A percentile compares a stretch with the other conserved stretches of the same genome.
phyloP scores from a whole-genome alignment of 306 rosid genomes.

The Benincasa hispida region DNA sequence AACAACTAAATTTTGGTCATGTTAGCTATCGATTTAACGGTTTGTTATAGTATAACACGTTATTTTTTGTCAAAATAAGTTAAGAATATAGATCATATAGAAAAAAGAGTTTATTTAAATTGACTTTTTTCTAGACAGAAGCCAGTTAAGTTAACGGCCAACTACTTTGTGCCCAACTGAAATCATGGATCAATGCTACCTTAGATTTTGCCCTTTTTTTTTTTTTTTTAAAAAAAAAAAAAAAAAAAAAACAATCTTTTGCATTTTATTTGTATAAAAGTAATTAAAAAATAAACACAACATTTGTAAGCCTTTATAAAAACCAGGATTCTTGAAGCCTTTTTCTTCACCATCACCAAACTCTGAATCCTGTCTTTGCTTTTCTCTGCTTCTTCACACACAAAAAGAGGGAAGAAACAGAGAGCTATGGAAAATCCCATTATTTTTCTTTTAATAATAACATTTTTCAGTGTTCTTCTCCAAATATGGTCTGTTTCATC shows the following conservation, averaged over 20 bases:
- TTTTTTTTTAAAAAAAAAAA: too few relatives aligned
- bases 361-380: conserved; percentile 8
- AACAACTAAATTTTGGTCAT: too few relatives aligned
- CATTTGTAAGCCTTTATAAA: not conserved
- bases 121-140: not conserved
- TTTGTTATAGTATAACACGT: too few relatives aligned
- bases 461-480: conserved; percentile 17
- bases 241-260: not conserved
- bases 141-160: not conserved
- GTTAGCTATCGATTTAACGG: too few relatives aligned
- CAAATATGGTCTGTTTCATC: conserved; percentile 32
- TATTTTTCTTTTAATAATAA: conserved; percentile 17
- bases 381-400: conserved; percentile 5
- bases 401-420: not conserved
- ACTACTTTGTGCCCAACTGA: conserved; percentile 3
- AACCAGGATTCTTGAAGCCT: not conserved
- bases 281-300: not conserved
- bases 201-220: not conserved
- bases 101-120: not conserved
- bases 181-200: not conserved
- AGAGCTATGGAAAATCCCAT: conserved; percentile 41
- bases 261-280: not conserved
- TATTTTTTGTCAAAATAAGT: too few relatives aligned
- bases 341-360: not conserved
- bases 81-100: too few relatives aligned